A percentile compares a stretch with the other conserved stretches of the same genome.
phyloP scores from a whole-genome alignment of 2,329 filamentous ascomycete species.

The Verticillium albo-atrum region DNA sequence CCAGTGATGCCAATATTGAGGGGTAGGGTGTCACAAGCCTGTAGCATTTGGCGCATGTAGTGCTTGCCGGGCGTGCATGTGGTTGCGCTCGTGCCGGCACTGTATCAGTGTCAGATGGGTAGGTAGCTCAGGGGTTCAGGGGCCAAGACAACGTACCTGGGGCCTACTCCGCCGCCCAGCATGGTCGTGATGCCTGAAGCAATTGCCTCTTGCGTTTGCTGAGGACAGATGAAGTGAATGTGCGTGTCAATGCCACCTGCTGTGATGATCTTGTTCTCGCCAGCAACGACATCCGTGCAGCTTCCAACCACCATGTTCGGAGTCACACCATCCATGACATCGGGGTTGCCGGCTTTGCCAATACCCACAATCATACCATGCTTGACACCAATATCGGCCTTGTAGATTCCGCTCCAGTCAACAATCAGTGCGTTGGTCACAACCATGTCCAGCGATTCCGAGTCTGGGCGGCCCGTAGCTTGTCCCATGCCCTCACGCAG shows the following conservation, averaged over 20 bases:
- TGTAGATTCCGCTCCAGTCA: conserved; percentile 91
- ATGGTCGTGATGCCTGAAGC: conserved; percentile 86
- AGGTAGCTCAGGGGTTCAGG: not conserved
- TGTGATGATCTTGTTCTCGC: conserved; percentile 85
- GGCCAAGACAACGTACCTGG: conserved; percentile 52
- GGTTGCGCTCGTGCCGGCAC: conserved; percentile 84
- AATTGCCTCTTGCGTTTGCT: conserved; percentile 80
- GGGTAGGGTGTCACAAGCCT: conserved; percentile 76
- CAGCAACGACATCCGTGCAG: conserved; percentile 88
- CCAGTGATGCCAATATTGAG: conserved; percentile 88
- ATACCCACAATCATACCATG: conserved; percentile 81
- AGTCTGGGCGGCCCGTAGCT: conserved; percentile 69
- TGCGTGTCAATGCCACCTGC: conserved; percentile 87
- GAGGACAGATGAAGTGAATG: conserved; percentile 92
- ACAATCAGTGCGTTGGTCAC: conserved; percentile 87
- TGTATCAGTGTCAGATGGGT: conserved; percentile 27
- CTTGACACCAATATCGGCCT: conserved; percentile 94
- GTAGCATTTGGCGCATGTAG: conserved; percentile 84
- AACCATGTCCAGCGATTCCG: conserved; percentile 75
- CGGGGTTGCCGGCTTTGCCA: conserved; percentile 94
- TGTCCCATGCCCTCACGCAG: conserved; percentile 95
- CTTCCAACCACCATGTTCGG: conserved; percentile 76
- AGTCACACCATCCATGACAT: conserved; percentile 87
- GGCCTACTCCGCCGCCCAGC: conserved; percentile 86
- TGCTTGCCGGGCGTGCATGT: conserved; percentile 86